Evolutionary conservation across 371 early-diverging fungal species (phyloP).

Genomic region (Mortierella sp.): DNA sequence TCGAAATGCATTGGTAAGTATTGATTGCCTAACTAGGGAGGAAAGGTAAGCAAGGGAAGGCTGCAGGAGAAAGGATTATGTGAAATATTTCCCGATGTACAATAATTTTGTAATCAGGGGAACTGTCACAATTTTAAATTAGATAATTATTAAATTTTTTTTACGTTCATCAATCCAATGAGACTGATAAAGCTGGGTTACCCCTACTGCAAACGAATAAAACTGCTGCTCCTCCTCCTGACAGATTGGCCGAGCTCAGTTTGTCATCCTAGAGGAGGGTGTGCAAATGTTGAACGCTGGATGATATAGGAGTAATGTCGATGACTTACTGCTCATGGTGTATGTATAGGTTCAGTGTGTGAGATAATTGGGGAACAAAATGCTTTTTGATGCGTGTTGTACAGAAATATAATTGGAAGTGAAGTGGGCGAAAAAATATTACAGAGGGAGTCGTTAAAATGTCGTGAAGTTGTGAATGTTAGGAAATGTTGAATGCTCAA

Average conservation of each 20-base stretch:
- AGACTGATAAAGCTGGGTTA: too few relatives aligned
- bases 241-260: not conserved
- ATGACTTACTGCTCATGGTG: not conserved
- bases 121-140: too few relatives aligned
- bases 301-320: not conserved
- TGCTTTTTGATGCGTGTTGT: too few relatives aligned
- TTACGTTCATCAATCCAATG: too few relatives aligned
- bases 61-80: too few relatives aligned
- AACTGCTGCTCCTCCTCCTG: not conserved
- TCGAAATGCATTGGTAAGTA: not conserved
- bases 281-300: not conserved
- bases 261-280: not conserved
- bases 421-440: not conserved
- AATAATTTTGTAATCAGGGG: too few relatives aligned
- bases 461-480: not conserved
- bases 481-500: too few relatives aligned
- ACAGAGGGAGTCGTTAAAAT: not conserved
- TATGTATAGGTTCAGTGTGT: not conserved
- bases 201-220: not conserved
- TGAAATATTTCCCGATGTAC: too few relatives aligned
- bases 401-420: not conserved
- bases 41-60: too few relatives aligned
- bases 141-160: too few relatives aligned
- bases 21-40: too few relatives aligned
- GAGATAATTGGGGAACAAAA: too few relatives aligned